Percentiles rank a stretch among this genome's conserved stretches.
Conservation (phyloP, 2,329 filamentous ascomycete species). For the Fusarium illudens region DNA sequence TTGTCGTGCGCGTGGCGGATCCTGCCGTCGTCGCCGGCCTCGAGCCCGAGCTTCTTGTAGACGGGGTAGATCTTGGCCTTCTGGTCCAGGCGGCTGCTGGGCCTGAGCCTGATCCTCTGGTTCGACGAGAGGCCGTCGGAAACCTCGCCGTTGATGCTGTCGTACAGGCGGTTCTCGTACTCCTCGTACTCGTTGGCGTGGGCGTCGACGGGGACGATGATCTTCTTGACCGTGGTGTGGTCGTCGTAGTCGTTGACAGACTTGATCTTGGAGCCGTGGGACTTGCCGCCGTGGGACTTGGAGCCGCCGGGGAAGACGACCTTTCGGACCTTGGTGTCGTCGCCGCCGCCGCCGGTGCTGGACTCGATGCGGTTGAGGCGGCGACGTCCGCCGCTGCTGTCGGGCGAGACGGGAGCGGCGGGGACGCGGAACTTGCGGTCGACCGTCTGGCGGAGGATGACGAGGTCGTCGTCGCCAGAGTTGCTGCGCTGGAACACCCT, state of each 20-base stretch:
- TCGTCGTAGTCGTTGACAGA: background rate
- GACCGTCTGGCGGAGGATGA: background rate
- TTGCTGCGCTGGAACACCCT: background rate
- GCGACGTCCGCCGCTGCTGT: background rate
- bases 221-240: background rate
- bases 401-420: background rate
- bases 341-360: background rate
- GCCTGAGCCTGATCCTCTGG: background rate
- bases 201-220: background rate
- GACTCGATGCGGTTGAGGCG: background rate
- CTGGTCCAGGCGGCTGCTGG: no score
- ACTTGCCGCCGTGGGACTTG: no score
- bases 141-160: background rate
- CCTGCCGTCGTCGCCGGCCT: background rate
- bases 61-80: no score
- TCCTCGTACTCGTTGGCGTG: background rate
- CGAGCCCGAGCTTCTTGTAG: background rate
- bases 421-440: background rate
- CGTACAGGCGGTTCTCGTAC: slow-evolving; percentile 19
- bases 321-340: background rate
- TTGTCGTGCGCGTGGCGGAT: background rate
- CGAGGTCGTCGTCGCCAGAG: background rate
- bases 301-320: background rate
- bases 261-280: no score
- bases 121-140: background rate